A percentile compares a stretch with the other conserved stretches of the same genome.
Evolutionary conservation across 768 basidiomycete species (phyloP).

Genomic region (Roridomyces roridus): DNA sequence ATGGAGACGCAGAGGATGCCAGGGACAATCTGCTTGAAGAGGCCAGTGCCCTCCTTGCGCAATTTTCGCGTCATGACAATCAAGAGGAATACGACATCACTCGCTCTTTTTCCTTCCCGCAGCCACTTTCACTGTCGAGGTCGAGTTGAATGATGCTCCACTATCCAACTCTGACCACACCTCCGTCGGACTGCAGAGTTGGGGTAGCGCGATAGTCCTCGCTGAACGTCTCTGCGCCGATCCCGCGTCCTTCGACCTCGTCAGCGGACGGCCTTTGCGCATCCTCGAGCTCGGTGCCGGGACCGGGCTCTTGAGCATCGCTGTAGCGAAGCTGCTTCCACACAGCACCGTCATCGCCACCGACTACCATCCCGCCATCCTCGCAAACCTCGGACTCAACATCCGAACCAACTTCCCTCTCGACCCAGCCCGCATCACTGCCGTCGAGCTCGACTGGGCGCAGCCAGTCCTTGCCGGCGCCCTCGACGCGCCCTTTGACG

Average conservation of each 20-base stretch:
- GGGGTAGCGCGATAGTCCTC: constrained; percentile 80
- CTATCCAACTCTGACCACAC: constrained; percentile 72
- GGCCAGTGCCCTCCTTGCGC: constrained; percentile 63
- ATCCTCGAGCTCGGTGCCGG: constrained; percentile 87
- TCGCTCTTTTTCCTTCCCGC: constrained; percentile 60
- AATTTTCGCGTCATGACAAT: constrained; percentile 50
- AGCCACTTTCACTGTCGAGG: constrained; percentile 40
- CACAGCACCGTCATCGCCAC: constrained; percentile 61
- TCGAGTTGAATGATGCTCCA: constrained; percentile 76
- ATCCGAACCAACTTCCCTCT: constrained; percentile 55
- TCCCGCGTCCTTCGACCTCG: constrained; percentile 47
- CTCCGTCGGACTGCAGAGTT: constrained; percentile 83
- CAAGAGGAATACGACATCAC: constrained; percentile 49
- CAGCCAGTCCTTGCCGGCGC: constrained; percentile 37
- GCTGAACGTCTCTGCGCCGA: constrained; percentile 63
- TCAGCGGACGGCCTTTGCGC: constrained; percentile 35
- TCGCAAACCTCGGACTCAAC: constrained; percentile 70
- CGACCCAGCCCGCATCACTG: constrained; percentile 38
- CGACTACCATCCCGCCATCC: constrained; percentile 80
- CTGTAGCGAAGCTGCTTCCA: constrained; percentile 54
- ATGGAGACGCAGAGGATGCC: constrained; percentile 44
- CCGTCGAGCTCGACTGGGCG: constrained; percentile 72
- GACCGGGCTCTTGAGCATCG: constrained; percentile 83
- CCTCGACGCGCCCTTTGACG: constrained; percentile 56
- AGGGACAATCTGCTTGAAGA: constrained; percentile 57